Base-by-base conservation (phyloP, 176 grass and related monocot species). In the Bonia amplexicaulis region DNA sequence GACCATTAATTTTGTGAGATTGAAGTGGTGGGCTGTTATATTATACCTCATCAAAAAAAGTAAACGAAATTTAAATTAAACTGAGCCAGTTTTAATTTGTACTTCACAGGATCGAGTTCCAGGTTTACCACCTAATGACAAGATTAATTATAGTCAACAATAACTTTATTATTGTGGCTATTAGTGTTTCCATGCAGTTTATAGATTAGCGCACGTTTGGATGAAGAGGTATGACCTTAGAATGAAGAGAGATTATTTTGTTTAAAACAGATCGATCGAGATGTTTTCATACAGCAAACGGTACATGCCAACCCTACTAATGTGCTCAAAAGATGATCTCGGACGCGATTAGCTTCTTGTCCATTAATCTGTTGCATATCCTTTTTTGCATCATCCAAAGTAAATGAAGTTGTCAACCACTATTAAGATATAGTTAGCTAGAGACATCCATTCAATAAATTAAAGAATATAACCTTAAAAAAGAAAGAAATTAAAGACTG, bases 301-400 rank as follows among this genome's bases (percentile, higher is more conserved):
- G 15, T 66, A 79, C 45, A 61, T 71, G 66, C 65, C 29, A 26
- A 26, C 66, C 41, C 22, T 23, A 26, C 71, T 71, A 85, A 85
- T 85, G 71, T 39, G 53, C 52, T 66, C 61, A 78, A 49, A 73
- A 85, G 20, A 19, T 45, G 65, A 31, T 51, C 74, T 78, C 37
- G 17, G 15, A 37, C 25, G 12, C 25, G 12, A 16, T 48, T 54
- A 37, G 6, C 49, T 35, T 26, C 12, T 14, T 45, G 22, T 25
- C 66, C 19, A 42, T 44, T 20, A 42, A 49, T 76, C 46, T 77
- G 51, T 57, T 59, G 62, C 9, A 25, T 22, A 49, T 31, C 72
- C 7, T 67, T 76, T 76, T 84, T 71, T 46, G 42, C 42, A 71
- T 3, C 48, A 26, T 48, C 22, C 6, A 71, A 48, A 71, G 9